Evolutionary conservation across 2,329 filamentous ascomycete species (phyloP).

Genomic region (Apiospora saccharicola): DNA sequence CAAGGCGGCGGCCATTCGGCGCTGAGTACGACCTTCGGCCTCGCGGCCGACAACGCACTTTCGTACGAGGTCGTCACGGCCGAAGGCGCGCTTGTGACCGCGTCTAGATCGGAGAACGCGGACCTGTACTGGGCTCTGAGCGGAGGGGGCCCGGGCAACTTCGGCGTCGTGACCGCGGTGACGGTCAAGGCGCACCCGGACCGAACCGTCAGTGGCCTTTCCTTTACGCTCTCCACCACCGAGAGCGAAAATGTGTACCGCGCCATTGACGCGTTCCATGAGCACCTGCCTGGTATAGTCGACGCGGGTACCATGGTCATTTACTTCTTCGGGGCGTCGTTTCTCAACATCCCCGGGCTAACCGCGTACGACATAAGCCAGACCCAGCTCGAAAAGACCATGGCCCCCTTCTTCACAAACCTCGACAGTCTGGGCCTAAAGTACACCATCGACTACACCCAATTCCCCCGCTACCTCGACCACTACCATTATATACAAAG

Average conservation of each 20-base stretch:
- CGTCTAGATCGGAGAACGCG: constrained; percentile 48
- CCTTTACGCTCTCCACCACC: constrained; percentile 29
- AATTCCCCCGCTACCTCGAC: constrained; percentile 41
- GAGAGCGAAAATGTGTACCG: constrained; percentile 32
- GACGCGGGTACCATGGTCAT: constrained; percentile 36
- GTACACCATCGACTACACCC: constrained; percentile 35
- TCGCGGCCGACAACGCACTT: constrained; percentile 64
- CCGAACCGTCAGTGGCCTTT: constrained; percentile 31
- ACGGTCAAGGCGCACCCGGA: constrained; percentile 36
- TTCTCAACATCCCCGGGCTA: constrained; percentile 33
- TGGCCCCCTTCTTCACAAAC: constrained; percentile 37
- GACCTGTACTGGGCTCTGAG: constrained; percentile 63
- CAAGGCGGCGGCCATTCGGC: constrained; percentile 67
- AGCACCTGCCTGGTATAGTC: constrained; percentile 35
- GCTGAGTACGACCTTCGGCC: constrained; percentile 61
- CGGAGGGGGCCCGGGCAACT: constrained; percentile 58
- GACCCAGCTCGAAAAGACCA: constrained; percentile 36
- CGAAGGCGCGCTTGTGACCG: constrained; percentile 42
- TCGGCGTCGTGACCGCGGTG: constrained; percentile 50
- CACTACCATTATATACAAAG: constrained; percentile 34
- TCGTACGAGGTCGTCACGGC: constrained; percentile 55
- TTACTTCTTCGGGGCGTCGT: constrained; percentile 32
- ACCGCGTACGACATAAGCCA: constrained; percentile 40
- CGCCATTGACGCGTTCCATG: constrained; percentile 36
- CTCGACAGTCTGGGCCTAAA: constrained; percentile 37